Evolutionary conservation across 139 green algal species (phyloP), one percentile per base, ranked within the genome.

Genomic region (Yamagishiella unicocca): DNA sequence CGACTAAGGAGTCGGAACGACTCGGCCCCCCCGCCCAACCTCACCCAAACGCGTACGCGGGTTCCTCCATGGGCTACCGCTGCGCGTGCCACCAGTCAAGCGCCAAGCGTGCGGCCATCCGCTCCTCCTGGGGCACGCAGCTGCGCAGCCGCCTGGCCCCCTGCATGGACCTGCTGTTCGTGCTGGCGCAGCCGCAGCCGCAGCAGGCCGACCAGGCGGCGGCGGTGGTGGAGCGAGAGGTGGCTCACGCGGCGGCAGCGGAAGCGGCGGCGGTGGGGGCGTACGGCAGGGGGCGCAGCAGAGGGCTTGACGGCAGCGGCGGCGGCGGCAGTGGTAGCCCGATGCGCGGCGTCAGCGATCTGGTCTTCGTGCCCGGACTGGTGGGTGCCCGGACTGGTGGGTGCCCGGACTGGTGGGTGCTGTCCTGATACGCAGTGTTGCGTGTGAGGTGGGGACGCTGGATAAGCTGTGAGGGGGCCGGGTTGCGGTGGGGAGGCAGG

Each of bases 161-260:
- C 55, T 84, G 77, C 55, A 73, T 85, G 81, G 61, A 87, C 35
- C 81, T 87, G 14, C 25, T 76, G 45, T 87, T 87, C 64, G 66
- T 87, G 68, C 61, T 87, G 64, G 43, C 64, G 25, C 81, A 87
- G 43, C 81, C 81, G 43, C 64, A 17, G 33, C 45, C 81, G 33
- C 24, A 78, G 5, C 33, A 42, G 43, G 64, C 27, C 2, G 38
- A 2, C 6, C 62, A 17, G 22, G 64, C 81, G 43, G 66, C 25
- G 31, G 27, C 5, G 64, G 29, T 78, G 45, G 64, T 87, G 45
- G 17, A 27, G 45, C 9, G 22, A 22, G 61, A 64, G n/a, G 29
- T 46, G 40, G 45, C 74, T 14, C 46, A 42, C 1, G 72, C 42
- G 7, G 42, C 42, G 43, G 42, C 35, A 29, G n/a, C 67, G 29